These are phyloP conservation scores for Talaromyces sp. DNA, from an alignment of 2,329 filamentous ascomycete genomes.

Conservation along the genomic window DNA sequence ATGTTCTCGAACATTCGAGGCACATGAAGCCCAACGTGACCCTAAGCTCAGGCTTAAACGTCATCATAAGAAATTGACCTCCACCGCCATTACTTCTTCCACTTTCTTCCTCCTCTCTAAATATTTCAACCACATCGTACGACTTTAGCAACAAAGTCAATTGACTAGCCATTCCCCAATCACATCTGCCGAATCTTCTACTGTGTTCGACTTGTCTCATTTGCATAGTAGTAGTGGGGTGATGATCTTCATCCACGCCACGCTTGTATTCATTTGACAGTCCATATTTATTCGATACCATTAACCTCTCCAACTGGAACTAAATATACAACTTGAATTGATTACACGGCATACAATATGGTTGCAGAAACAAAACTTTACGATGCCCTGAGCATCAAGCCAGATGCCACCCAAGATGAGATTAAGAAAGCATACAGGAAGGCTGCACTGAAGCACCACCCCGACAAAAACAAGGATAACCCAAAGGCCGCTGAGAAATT, in stretches of 20 bases:
- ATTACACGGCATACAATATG: conserved; percentile 56
- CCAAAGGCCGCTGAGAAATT: conserved; percentile 85
- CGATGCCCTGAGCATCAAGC: conserved; percentile 74
- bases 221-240: conserved; percentile 4
- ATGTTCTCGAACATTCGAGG: conserved; percentile 10
- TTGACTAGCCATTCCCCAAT: conserved; percentile 5
- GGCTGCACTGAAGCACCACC: conserved; percentile 85
- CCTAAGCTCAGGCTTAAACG: background rate
- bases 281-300: background rate
- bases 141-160: background rate
- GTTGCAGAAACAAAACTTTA: conserved; percentile 95
- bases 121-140: background rate
- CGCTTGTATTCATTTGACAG: background rate
- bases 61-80: conserved; percentile 3
- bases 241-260: conserved; percentile 7
- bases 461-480: conserved; percentile 97
- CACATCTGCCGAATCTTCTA: conserved; percentile 31
- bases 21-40: conserved; percentile 10
- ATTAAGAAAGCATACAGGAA: conserved; percentile 91
- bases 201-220: conserved; percentile 28
- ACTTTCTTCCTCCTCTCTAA: background rate
- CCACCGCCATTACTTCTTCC: conserved; percentile 4
- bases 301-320: background rate
- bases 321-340: background rate
- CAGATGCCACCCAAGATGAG: conserved; percentile 81